Percentiles rank a stretch among this genome's conserved stretches.
phyloP scores from a whole-genome alignment of 306 rosid species.

The Castanea mollissima region DNA sequence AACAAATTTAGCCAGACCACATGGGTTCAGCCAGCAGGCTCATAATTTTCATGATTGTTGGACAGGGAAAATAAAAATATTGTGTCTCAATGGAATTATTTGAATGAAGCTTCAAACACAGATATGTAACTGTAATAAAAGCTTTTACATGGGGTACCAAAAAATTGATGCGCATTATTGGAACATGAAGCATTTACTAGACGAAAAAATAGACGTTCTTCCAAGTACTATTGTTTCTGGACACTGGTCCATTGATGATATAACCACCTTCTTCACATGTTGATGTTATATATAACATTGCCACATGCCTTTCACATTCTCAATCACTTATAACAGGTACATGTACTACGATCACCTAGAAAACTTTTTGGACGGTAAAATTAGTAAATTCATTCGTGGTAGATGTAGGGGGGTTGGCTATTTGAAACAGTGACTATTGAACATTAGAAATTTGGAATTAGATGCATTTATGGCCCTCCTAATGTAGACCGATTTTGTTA shows the following conservation, averaged over 20 bases:
- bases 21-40: not conserved
- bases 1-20: not conserved
- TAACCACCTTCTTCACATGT: constrained; percentile 22
- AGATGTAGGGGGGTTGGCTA: too few species aligned
- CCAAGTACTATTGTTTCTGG: not conserved
- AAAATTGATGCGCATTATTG: constrained; percentile 1
- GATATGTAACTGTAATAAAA: not conserved
- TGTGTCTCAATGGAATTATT: too few species aligned
- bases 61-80: not conserved
- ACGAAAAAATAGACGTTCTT: not conserved
- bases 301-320: not conserved
- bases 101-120: too few species aligned
- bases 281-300: not conserved
- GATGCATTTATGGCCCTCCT: too few species aligned
- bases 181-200: not conserved
- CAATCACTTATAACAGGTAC: not conserved
- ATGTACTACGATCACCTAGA: not conserved
- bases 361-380: not conserved
- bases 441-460: too few species aligned
- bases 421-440: too few species aligned
- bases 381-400: not conserved
- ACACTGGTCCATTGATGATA: not conserved
- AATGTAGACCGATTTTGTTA: too few species aligned
- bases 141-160: constrained; percentile 1
- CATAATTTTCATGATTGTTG: not conserved